Conservation (phyloP, 495 filamentous ascomycete genomes). For the Penicillium taxi region DNA sequence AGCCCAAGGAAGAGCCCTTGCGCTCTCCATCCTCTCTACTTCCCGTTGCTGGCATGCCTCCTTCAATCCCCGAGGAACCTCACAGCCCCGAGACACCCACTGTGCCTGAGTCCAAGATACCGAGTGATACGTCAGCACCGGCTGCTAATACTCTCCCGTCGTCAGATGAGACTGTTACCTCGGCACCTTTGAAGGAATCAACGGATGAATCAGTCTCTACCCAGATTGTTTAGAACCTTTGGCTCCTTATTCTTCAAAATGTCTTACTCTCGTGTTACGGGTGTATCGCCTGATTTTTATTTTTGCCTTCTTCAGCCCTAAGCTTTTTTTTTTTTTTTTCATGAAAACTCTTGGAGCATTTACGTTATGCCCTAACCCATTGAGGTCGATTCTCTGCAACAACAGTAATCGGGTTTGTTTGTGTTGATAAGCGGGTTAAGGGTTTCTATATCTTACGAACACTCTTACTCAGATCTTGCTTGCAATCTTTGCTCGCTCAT, state of each 20-base stretch:
- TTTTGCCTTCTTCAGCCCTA: constrained; percentile 4
- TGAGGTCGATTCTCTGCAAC: neutral
- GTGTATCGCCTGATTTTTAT: neutral
- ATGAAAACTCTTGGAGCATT: neutral
- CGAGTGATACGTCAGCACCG: neutral
- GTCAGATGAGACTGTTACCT: neutral
- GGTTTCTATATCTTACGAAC: too few species aligned
- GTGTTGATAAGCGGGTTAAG: too few species aligned
- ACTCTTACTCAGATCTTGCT: neutral
- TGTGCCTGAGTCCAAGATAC: neutral
- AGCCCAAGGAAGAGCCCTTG: constrained; percentile 14
- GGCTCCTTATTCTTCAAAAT: too few species aligned
- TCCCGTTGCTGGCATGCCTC: constrained; percentile 27
- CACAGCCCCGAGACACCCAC: constrained; percentile 21
- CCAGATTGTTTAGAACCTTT: too few species aligned
- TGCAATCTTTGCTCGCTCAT: neutral
- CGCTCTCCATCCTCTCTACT: constrained; percentile 30
- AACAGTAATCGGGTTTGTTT: too few species aligned
- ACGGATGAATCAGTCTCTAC: too few species aligned
- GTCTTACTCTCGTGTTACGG: neutral
- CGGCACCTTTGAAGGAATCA: too few species aligned
- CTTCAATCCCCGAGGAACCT: constrained; percentile 37
- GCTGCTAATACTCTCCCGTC: neutral
- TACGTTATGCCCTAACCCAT: neutral
- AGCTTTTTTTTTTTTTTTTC: neutral